Evolutionary conservation across 805 yeast genomes (phyloP).

Genomic region (Dipodascus geniculatus): DNA sequence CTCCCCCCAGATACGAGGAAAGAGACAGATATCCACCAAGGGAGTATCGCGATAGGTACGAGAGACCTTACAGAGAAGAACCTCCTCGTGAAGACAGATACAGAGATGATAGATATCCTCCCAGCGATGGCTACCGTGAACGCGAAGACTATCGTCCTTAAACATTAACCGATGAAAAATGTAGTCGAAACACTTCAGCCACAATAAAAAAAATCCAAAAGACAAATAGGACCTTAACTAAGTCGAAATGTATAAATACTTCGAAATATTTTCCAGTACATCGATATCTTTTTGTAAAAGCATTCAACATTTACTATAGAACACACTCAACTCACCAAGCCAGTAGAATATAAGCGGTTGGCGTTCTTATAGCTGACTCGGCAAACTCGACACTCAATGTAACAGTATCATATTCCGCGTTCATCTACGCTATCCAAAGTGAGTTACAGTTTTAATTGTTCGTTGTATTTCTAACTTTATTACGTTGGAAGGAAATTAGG

Average conservation of each 20-base stretch:
- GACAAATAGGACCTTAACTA: neutral
- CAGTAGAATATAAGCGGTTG: neutral
- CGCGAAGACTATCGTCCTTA: slow-evolving; percentile 13
- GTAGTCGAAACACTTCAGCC: neutral
- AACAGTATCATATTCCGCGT: too few species aligned
- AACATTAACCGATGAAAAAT: neutral
- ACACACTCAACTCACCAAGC: neutral
- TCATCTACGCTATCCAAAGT: too few species aligned
- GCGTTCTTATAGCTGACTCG: too few species aligned
- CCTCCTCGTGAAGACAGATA: slow-evolving; percentile 6
- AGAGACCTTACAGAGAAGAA: slow-evolving; percentile 7
- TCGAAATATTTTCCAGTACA: neutral
- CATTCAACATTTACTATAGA: neutral
- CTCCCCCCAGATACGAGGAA: slow-evolving; percentile 4
- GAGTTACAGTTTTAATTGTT: too few species aligned
- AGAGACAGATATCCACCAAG: slow-evolving; percentile 7
- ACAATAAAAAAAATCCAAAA: neutral
- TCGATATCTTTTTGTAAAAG: neutral
- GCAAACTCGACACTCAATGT: too few species aligned
- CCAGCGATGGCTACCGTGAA: slow-evolving; percentile 10
- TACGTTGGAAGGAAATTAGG: too few species aligned
- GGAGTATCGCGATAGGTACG: slow-evolving; percentile 7
- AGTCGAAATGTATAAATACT: neutral
- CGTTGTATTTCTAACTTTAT: too few species aligned
- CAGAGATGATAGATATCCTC: slow-evolving; percentile 11